phyloP scores from a whole-genome alignment of 2,329 filamentous ascomycete species.

The Cytospora schulzeri region DNA sequence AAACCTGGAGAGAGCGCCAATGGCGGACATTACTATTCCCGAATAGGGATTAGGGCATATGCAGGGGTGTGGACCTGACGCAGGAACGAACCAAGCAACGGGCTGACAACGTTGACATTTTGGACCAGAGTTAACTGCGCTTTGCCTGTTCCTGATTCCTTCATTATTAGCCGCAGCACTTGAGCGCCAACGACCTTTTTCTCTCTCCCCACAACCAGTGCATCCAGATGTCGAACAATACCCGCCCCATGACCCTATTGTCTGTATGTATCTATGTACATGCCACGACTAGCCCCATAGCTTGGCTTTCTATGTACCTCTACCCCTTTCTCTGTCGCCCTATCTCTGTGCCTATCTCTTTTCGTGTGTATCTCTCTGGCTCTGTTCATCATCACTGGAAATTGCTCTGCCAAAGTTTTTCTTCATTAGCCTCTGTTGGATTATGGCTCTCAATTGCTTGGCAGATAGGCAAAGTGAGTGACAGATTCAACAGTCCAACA shows the following conservation, averaged over 20 bases:
- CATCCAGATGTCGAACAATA: too few relatives aligned
- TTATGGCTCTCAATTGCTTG: neutral
- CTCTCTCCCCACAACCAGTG: neutral
- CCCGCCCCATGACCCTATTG: too few relatives aligned
- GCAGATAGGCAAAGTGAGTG: neutral
- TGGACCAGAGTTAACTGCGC: too few relatives aligned
- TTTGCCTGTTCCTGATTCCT: constrained; percentile 15
- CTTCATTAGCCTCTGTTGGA: neutral
- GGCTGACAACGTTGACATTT: neutral
- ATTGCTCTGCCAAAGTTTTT: neutral
- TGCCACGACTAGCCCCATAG: neutral
- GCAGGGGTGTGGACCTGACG: constrained; percentile 12
- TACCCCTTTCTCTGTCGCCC: neutral
- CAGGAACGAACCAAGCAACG: constrained; percentile 3
- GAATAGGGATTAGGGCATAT: constrained; percentile 7
- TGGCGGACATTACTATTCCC: neutral
- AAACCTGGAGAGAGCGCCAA: constrained; percentile 12
- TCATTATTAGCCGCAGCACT: neutral
- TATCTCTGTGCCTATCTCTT: neutral
- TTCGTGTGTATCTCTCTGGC: neutral
- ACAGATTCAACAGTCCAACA: neutral
- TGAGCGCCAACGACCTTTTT: neutral
- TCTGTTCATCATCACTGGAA: neutral
- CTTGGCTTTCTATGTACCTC: neutral
- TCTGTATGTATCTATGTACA: neutral